Percentiles rank a stretch among this genome's conserved stretches.
Conservation (phyloP, 768 basidiomycete species). For the Rhodocollybia butyracea region DNA sequence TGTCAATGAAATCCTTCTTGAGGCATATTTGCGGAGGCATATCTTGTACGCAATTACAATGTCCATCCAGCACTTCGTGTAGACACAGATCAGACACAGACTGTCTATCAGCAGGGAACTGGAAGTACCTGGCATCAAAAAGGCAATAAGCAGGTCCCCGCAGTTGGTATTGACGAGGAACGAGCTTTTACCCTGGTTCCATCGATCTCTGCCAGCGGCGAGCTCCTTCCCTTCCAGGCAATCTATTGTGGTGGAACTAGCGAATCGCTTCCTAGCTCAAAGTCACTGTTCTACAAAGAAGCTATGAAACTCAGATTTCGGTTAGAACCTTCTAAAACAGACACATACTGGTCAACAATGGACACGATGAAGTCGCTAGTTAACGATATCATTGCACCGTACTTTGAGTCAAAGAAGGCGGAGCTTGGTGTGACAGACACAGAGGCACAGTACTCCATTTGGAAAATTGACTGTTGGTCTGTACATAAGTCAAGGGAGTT, state of each 20-base stretch:
- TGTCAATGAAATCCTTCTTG: constrained; percentile 11
- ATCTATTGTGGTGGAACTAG: constrained; percentile 8
- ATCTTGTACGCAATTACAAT: constrained; percentile 7
- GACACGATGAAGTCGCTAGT: constrained; percentile 21
- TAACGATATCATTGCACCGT: constrained; percentile 22
- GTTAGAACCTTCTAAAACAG: constrained; percentile 11
- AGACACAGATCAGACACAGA: constrained; percentile 19
- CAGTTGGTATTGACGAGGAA: constrained; percentile 19
- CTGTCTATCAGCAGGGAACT: constrained; percentile 10
- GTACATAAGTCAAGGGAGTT: constrained; percentile 35
- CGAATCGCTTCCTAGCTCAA: background rate
- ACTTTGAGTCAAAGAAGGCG: constrained; percentile 18
- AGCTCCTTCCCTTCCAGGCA: constrained; percentile 13
- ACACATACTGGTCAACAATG: constrained; percentile 25
- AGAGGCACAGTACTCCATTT: constrained; percentile 12
- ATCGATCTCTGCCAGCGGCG: no score
- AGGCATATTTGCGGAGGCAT: constrained; percentile 12
- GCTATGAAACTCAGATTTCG: background rate
- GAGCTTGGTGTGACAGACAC: constrained; percentile 7
- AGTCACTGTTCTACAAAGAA: background rate
- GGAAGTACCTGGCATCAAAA: constrained; percentile 10
- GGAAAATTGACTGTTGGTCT: constrained; percentile 31
- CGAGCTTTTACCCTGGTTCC: constrained; percentile 18
- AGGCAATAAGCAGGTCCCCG: constrained; percentile 15
- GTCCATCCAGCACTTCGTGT: constrained; percentile 14